Percentiles rank a stretch among this genome's conserved stretches.
phyloP scores from a whole-genome alignment of 169 alveolate species.

The Plasmodium coatneyi region DNA sequence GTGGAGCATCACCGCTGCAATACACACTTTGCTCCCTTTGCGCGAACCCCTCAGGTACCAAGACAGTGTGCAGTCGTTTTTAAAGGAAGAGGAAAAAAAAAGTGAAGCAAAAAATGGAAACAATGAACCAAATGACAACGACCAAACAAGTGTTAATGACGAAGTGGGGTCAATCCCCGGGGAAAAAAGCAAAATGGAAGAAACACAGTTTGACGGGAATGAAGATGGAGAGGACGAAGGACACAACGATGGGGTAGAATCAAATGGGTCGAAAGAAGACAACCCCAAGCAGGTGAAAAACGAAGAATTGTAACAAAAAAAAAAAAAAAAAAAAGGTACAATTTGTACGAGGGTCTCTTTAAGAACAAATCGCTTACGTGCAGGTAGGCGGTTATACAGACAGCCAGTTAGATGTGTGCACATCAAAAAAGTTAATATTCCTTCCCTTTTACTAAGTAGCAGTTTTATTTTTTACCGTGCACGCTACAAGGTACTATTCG shows the following conservation, averaged over 20 bases:
- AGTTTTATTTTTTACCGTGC: neutral
- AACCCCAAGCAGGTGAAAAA: neutral
- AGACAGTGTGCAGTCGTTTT: slow-evolving; percentile 36
- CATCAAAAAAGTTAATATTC: neutral
- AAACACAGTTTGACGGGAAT: neutral
- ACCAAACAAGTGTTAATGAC: neutral
- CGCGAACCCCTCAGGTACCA: slow-evolving; percentile 16
- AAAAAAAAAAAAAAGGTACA: neutral
- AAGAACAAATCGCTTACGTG: neutral
- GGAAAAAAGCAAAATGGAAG: neutral
- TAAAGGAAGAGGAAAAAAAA: slow-evolving; percentile 36
- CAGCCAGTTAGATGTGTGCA: neutral
- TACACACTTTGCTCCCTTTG: neutral
- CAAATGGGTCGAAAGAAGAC: neutral
- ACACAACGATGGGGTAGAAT: neutral
- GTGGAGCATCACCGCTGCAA: neutral
- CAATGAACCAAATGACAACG: neutral
- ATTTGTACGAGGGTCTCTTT: neutral
- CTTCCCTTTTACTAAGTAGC: neutral
- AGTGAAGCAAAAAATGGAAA: neutral
- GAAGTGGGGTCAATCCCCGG: neutral
- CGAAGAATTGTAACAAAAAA: slow-evolving; percentile 33
- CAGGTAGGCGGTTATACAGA: neutral
- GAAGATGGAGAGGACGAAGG: neutral
- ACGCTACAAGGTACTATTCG: neutral